phyloP scores from a whole-genome alignment of 2,329 filamentous ascomycete species.

The Colletotrichum kahawae region DNA sequence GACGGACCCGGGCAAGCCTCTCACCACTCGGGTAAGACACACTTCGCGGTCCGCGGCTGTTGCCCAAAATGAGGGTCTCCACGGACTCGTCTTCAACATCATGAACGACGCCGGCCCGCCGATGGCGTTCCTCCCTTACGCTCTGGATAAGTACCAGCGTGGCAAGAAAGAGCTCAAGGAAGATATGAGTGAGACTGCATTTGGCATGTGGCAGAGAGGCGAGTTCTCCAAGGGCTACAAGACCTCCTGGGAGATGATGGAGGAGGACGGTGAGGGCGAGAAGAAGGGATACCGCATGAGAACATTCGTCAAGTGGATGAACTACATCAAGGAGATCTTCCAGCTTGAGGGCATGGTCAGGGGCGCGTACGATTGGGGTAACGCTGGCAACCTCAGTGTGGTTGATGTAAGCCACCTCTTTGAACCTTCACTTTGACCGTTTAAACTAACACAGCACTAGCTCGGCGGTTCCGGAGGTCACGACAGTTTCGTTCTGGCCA shows the following conservation, averaged over 20 bases:
- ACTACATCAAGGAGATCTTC: conserved; percentile 44
- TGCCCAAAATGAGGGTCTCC: conserved; percentile 34
- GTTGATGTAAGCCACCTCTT: conserved; percentile 42
- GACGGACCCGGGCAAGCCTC: conserved; percentile 21
- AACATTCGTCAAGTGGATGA: conserved; percentile 45
- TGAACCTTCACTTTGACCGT: background rate
- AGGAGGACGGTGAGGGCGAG: conserved; percentile 44
- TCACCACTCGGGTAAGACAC: conserved; percentile 34
- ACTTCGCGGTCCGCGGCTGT: conserved; percentile 43
- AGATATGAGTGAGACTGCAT: conserved; percentile 39
- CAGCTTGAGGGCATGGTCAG: conserved; percentile 37
- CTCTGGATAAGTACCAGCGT: conserved; percentile 34
- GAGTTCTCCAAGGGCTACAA: conserved; percentile 32
- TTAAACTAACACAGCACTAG: conserved; percentile 25
- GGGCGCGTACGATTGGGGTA: conserved; percentile 40
- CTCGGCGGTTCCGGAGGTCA: conserved; percentile 49
- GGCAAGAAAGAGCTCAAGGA: conserved; percentile 35
- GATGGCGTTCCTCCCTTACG: conserved; percentile 37
- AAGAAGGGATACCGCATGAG: conserved; percentile 41
- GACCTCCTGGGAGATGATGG: conserved; percentile 43
- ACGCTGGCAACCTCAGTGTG: conserved; percentile 37
- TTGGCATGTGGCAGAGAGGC: conserved; percentile 38
- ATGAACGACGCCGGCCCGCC: conserved; percentile 42
- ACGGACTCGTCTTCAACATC: conserved; percentile 40
- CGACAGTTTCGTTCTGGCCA: conserved; percentile 44